Conservation (phyloP, 495 filamentous ascomycete species). For the Tuber borchii region DNA sequence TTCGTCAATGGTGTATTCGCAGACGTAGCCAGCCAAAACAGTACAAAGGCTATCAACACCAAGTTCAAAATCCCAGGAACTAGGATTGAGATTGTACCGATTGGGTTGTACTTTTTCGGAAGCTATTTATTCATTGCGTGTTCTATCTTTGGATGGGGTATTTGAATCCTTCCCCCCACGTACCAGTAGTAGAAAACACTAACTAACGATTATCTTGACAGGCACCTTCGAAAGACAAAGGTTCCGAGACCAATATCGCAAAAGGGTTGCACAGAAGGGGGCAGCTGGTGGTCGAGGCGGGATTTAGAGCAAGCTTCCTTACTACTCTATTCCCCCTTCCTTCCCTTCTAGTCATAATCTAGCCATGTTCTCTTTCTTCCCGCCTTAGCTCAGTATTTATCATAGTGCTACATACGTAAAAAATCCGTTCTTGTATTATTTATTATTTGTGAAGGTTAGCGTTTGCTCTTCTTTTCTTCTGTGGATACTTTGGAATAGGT, state of each 20-base stretch:
- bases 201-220: slow-evolving; percentile 12
- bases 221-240: slow-evolving; percentile 52
- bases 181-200: neutral
- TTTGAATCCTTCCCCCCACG: slow-evolving; percentile 20
- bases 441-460: neutral
- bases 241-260: slow-evolving; percentile 57
- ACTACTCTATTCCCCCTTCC: neutral
- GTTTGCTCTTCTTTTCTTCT: slow-evolving; percentile 5
- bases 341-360: slow-evolving; percentile 10
- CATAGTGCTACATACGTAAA: neutral
- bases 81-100: slow-evolving; percentile 60
- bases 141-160: slow-evolving; percentile 56
- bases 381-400: neutral
- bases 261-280: slow-evolving; percentile 46
- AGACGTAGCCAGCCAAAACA: slow-evolving; percentile 46
- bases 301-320: slow-evolving; percentile 11
- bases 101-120: slow-evolving; percentile 59
- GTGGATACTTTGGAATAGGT: slow-evolving; percentile 17
- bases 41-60: slow-evolving; percentile 33
- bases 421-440: slow-evolving; percentile 4
- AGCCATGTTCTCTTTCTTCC: slow-evolving; percentile 1
- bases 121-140: slow-evolving; percentile 55
- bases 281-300: slow-evolving; percentile 17
- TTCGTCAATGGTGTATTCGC: slow-evolving; percentile 66
- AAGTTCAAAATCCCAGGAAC: slow-evolving; percentile 62